Base-by-base conservation (phyloP, 306 rosid genomes). In the Morella rubra region DNA sequence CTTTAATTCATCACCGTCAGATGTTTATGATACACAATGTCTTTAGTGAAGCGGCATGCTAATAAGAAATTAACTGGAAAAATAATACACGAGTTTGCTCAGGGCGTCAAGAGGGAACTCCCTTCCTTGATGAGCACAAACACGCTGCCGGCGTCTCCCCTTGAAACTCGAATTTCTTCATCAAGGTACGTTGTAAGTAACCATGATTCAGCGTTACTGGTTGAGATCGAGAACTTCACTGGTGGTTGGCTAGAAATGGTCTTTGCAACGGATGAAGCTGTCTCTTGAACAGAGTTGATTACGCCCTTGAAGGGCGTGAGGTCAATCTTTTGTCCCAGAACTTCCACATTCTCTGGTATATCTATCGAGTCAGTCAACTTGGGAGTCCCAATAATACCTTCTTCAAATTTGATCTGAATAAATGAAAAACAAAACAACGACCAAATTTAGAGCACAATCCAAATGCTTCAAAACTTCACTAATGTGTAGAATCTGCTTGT, bases 301-400 rank as follows among this genome's bases (percentile, higher is more conserved):
- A 95, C 49, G 77, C 97, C 93, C 70, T 82, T 89, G 77, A 95
- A 83, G 40, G 96, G 92, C 14, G 97, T 61, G 1, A 95, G 86
- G 76, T 92, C 97, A 8, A 95, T 78, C 75, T 92, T 89, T 44
- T 95, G 92, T 46, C 99, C 99, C 41, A 95, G 52, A 79, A 90
- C 82, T 69, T 95, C 99, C 67, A 90, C 97, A 32, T 88, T 88
- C 71, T 95, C 97, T 5, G 99, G 99, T 74, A 95, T 69, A 81
- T 75, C 99, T 69, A 95, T 53, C 0, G 96, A 95, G 83, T 95
- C 97, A 11, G 97, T 95, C 64, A 95, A 81, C 65, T 95, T 97
- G 20, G 99, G 99, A 4, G 97, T 95, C 49, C 97, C 97, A 19
- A 95, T 89, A 64, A 95, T 67, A 19, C 99, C 99, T 87, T 92